Conservation (phyloP, 1,139 yeast species). For the Trichomonascaceae sp. region DNA sequence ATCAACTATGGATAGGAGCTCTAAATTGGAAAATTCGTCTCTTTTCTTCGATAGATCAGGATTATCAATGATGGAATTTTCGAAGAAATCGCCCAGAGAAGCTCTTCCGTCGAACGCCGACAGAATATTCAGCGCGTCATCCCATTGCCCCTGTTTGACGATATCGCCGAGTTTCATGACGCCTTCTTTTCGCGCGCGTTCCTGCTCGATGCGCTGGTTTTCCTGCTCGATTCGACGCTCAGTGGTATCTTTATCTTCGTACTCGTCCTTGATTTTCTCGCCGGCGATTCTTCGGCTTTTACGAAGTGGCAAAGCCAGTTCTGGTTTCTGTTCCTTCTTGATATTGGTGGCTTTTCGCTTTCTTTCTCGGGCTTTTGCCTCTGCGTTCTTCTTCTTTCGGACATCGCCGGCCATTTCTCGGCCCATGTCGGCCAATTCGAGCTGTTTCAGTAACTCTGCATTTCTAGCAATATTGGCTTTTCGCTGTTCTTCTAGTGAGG, state of each 20-base stretch:
- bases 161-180: slow-evolving; percentile 30
- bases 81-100: slow-evolving; percentile 77
- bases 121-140: slow-evolving; percentile 22
- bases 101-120: slow-evolving; percentile 46
- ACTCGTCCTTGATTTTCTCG: slow-evolving; percentile 26
- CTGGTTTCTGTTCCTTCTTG: slow-evolving; percentile 12
- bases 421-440: slow-evolving; percentile 28
- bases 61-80: slow-evolving; percentile 36
- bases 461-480: slow-evolving; percentile 26
- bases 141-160: slow-evolving; percentile 33
- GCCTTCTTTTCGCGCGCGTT: slow-evolving; percentile 28
- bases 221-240: slow-evolving; percentile 28
- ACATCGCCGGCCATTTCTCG: slow-evolving; percentile 22
- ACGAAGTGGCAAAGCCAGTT: slow-evolving; percentile 23
- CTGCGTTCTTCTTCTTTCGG: slow-evolving; percentile 8
- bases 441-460: slow-evolving; percentile 24
- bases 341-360: slow-evolving; percentile 27
- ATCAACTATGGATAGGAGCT: slow-evolving; percentile 46
- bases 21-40: slow-evolving; percentile 46
- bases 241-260: slow-evolving; percentile 13
- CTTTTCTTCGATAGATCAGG: slow-evolving; percentile 40
- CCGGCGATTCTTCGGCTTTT: slow-evolving; percentile 34
- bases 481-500: slow-evolving; percentile 25
- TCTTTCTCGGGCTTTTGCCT: slow-evolving; percentile 16
- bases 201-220: slow-evolving; percentile 22